These are phyloP conservation scores for Fragaria nilgerrensis DNA, from an alignment of 306 rosid genomes.

Conservation along the genomic window DNA sequence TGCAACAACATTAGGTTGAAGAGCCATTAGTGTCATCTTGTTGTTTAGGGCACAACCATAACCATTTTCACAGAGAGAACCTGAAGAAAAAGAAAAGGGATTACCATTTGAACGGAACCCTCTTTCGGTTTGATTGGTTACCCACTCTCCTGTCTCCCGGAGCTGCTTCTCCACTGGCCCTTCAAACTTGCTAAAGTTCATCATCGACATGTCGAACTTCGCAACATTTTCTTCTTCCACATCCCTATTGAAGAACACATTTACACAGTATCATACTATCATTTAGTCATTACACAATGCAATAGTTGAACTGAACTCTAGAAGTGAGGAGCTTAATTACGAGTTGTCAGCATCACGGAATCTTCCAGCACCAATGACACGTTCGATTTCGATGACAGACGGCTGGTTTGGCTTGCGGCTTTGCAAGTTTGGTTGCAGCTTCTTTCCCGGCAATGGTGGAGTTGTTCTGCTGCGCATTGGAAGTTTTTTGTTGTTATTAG, in stretches of 20 bases:
- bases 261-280: neutral
- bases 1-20: conserved; percentile 24
- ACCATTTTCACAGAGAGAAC: neutral
- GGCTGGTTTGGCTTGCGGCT: conserved; percentile 38
- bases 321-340: conserved; percentile 25
- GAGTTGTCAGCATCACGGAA: conserved; percentile 64
- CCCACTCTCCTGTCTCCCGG: conserved; percentile 76
- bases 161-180: conserved; percentile 62
- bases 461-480: conserved; percentile 6
- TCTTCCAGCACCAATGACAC: conserved; percentile 79
- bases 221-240: conserved; percentile 44
- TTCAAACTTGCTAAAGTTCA: conserved; percentile 57
- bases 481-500: conserved; percentile 18
- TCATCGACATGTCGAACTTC: conserved; percentile 45
- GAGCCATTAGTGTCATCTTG: neutral
- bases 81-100: neutral
- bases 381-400: conserved; percentile 60
- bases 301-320: neutral
- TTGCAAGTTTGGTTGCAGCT: conserved; percentile 4
- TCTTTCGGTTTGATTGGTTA: conserved; percentile 42
- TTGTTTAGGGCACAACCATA: neutral
- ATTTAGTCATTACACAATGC: neutral
- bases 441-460: conserved; percentile 16
- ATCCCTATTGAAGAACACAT: conserved; percentile 31
- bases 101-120: conserved; percentile 49